These are phyloP conservation scores for Boletellus ananas DNA, from an alignment of 768 basidiomycete genomes.

Conservation along the genomic window DNA sequence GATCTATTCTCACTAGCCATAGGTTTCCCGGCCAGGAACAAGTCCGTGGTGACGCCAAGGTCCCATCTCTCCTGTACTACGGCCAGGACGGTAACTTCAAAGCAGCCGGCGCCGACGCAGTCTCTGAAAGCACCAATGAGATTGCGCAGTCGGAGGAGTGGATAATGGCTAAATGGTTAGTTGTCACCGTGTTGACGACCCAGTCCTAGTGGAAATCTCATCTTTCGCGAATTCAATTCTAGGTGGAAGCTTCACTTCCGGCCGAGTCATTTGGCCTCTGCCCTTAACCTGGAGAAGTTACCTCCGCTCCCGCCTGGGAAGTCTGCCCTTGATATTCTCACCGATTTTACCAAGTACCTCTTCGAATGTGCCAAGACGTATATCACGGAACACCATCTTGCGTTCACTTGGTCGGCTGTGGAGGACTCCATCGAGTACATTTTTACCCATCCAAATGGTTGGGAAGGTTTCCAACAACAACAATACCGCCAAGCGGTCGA, in stretches of 20 bases:
- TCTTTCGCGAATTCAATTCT: not conserved
- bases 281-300: constrained; percentile 22
- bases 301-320: constrained; percentile 26
- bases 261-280: constrained; percentile 11
- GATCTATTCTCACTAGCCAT: constrained; percentile 1
- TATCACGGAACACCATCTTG: constrained; percentile 15
- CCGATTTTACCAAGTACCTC: constrained; percentile 21
- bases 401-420: constrained; percentile 7
- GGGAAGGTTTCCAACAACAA: constrained; percentile 24
- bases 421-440: constrained; percentile 16
- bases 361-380: constrained; percentile 11
- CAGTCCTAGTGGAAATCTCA: not conserved
- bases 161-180: constrained; percentile 19
- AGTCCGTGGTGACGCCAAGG: constrained; percentile 39
- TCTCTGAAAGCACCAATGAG: constrained; percentile 28
- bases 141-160: constrained; percentile 31
- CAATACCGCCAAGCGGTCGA: constrained; percentile 20
- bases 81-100: constrained; percentile 32
- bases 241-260: constrained; percentile 28
- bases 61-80: constrained; percentile 44
- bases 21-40: constrained; percentile 40
- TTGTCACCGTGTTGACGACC: not conserved
- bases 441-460: constrained; percentile 28
- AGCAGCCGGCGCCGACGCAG: constrained; percentile 41
- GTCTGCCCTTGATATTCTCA: constrained; percentile 10